A percentile compares a stretch with the other conserved stretches of the same genome.
These are phyloP conservation scores for Chaetothyriales sp. DNA, from an alignment of 2,329 filamentous ascomycete genomes.

Conservation along the genomic window DNA sequence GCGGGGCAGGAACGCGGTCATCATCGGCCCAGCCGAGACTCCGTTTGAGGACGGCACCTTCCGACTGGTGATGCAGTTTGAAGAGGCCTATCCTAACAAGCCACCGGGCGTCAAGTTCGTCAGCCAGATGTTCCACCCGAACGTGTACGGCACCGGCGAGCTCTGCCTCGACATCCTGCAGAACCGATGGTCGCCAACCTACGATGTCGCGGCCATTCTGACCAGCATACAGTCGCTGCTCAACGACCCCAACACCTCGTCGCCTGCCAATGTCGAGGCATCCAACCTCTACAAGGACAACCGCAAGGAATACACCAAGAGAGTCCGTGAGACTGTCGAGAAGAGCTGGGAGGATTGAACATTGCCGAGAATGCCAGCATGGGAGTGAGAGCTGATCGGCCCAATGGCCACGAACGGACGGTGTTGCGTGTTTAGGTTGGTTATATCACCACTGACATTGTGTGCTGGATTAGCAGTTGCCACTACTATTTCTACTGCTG, in stretches of 20 bases:
- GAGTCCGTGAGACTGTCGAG: conserved; percentile 90
- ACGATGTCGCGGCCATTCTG: conserved; percentile 91
- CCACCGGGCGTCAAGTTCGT: conserved; percentile 97
- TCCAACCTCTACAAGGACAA: conserved; percentile 98
- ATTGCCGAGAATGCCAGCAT: background rate
- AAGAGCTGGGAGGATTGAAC: conserved; percentile 91
- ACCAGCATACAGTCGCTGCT: conserved; percentile 96
- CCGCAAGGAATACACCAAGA: conserved; percentile 86
- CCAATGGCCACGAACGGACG: background rate
- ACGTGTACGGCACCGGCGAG: conserved; percentile 94
- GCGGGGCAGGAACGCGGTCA: conserved; percentile 74
- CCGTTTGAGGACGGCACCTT: conserved; percentile 98
- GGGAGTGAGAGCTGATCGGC: background rate
- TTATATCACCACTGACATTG: background rate
- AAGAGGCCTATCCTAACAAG: conserved; percentile 98
- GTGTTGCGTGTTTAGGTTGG: background rate
- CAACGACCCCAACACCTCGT: conserved; percentile 97
- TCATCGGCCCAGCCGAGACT: conserved; percentile 91
- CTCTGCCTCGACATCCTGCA: conserved; percentile 93
- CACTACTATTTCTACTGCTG: background rate
- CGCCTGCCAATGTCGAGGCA: conserved; percentile 92
- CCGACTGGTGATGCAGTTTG: conserved; percentile 94
- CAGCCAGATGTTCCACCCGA: conserved; percentile 97
- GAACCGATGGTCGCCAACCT: conserved; percentile 96
- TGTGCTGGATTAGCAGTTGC: background rate